Evolutionary conservation across 345 rosid genomes (phyloP).

Genomic region (Fremontodendron californicum): DNA sequence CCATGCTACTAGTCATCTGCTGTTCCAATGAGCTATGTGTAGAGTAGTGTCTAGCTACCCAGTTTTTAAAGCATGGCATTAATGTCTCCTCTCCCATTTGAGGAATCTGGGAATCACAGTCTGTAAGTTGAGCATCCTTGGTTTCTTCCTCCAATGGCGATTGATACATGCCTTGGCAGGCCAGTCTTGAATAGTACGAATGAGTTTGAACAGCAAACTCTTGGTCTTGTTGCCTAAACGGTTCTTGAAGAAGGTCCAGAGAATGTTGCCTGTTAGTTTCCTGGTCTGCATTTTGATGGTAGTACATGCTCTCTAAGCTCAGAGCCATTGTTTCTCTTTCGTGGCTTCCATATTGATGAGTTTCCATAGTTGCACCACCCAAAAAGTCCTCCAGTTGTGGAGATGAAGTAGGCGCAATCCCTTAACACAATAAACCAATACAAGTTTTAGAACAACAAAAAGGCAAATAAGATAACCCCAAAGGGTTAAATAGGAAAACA

Average conservation of each 20-base stretch:
- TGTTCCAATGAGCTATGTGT: slow-evolving; percentile 29
- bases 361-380: slow-evolving; percentile 48
- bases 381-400: slow-evolving; percentile 74
- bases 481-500: background rate
- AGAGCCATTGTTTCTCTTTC: no score
- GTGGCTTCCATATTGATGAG: no score
- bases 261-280: no score
- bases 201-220: slow-evolving; percentile 28
- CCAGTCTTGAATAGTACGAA: slow-evolving; percentile 26
- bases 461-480: background rate
- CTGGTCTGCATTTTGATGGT: no score
- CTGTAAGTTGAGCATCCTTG: slow-evolving; percentile 27
- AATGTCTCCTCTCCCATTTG: slow-evolving; percentile 25
- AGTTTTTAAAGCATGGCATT: slow-evolving; percentile 37
- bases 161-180: slow-evolving; percentile 33
- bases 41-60: slow-evolving; percentile 38
- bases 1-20: slow-evolving; percentile 23
- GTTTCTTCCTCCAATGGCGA: slow-evolving; percentile 27
- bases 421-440: slow-evolving; percentile 18
- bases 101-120: slow-evolving; percentile 29
- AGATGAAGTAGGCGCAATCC: slow-evolving; percentile 41
- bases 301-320: no score
- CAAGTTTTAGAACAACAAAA: background rate
- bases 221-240: slow-evolving; percentile 31
- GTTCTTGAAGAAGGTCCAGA: slow-evolving; percentile 31